Evolutionary conservation across 2,329 filamentous ascomycete species (phyloP).

Genomic region (Fusarium xyrophilum): DNA sequence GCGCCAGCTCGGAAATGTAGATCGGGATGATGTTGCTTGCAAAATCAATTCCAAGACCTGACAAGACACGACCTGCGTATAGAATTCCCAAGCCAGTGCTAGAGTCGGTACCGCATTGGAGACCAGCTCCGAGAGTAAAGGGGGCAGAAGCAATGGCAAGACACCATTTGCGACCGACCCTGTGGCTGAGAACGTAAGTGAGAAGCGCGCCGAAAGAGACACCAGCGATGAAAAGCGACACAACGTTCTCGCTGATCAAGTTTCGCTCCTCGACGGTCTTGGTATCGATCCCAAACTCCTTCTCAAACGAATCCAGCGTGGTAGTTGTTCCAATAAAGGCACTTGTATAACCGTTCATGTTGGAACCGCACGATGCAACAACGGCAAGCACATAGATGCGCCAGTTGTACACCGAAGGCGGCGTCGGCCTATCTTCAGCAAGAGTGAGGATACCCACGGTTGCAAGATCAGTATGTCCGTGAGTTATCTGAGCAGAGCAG

Average conservation of each 20-base stretch:
- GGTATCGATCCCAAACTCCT: conserved; percentile 63
- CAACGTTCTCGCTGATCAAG: conserved; percentile 41
- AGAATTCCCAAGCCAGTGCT: conserved; percentile 30
- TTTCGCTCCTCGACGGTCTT: conserved; percentile 53
- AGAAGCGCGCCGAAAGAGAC: conserved; percentile 72
- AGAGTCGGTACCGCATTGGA: conserved; percentile 64
- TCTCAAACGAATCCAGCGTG: conserved; percentile 65
- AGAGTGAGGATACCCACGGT: conserved; percentile 44
- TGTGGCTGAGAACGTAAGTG: conserved; percentile 53
- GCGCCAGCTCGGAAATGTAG: conserved; percentile 55
- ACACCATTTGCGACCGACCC: conserved; percentile 32
- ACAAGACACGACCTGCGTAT: conserved; percentile 6
- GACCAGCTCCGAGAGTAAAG: conserved; percentile 53
- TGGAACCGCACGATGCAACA: conserved; percentile 49
- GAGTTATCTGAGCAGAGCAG: not conserved
- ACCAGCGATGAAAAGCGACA: conserved; percentile 72
- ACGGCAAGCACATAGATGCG: conserved; percentile 45
- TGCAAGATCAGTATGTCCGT: not conserved
- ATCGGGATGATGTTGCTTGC: conserved; percentile 50
- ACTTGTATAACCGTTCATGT: conserved; percentile 53
- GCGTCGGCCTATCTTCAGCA: conserved; percentile 48
- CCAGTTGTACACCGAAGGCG: conserved; percentile 49
- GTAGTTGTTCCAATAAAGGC: conserved; percentile 74
- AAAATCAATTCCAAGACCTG: conserved; percentile 5
- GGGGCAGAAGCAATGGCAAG: conserved; percentile 49